Evolutionary conservation across 805 yeast species (phyloP).

Genomic region (Yamadazyma laniorum): DNA sequence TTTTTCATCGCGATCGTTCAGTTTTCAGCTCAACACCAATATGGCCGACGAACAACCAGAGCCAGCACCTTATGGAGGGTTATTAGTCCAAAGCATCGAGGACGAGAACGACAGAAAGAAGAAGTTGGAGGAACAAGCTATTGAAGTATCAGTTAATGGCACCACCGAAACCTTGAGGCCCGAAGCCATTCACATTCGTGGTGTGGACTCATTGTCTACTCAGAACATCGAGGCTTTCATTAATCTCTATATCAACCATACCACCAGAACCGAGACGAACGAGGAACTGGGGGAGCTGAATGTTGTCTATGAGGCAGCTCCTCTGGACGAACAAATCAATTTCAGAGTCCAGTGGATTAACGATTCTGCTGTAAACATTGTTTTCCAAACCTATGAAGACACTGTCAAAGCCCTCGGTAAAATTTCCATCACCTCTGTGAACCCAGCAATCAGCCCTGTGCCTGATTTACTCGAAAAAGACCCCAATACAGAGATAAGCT

Average conservation of each 20-base stretch:
- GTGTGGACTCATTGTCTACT: conserved; percentile 65
- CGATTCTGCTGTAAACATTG: conserved; percentile 57
- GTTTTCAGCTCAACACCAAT: conserved; percentile 2
- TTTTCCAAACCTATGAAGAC: conserved; percentile 45
- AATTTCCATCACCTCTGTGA: conserved; percentile 25
- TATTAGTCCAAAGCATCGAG: conserved; percentile 38
- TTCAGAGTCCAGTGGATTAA: conserved; percentile 65
- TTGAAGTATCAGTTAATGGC: conserved; percentile 33
- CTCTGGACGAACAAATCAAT: conserved; percentile 29
- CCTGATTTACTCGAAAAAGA: conserved; percentile 11
- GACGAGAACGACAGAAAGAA: conserved; percentile 35
- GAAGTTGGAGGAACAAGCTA: conserved; percentile 29
- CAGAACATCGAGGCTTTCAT: conserved; percentile 56
- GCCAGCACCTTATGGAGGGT: conserved; percentile 42
- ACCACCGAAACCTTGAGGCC: conserved; percentile 37
- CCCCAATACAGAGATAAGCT: conserved; percentile 15
- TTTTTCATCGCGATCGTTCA: background rate
- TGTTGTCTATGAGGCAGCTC: conserved; percentile 20
- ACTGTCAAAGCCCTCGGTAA: conserved; percentile 37
- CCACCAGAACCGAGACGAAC: conserved; percentile 15
- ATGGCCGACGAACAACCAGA: conserved; percentile 5
- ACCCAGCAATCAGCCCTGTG: conserved; percentile 14
- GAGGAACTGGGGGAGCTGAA: conserved; percentile 12
- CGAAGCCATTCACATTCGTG: conserved; percentile 50
- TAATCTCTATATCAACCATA: conserved; percentile 44